Percentiles rank a stretch among this genome's conserved stretches.
phyloP scores from a whole-genome alignment of 75 land plant species.

The Cupressus sempervirens region DNA sequence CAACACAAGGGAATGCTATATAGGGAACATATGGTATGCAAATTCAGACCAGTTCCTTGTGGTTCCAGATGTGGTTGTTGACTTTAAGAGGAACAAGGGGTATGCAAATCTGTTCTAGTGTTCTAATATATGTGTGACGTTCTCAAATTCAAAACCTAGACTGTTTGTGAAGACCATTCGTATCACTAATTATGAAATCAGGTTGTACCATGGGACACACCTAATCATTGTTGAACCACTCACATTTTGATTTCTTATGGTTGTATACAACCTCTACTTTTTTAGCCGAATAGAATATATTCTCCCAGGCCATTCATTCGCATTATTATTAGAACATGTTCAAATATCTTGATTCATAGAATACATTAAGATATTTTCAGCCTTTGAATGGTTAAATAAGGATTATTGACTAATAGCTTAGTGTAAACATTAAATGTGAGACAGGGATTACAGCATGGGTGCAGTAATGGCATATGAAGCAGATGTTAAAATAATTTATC shows the following conservation, averaged over 20 bases:
- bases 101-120: too few species aligned
- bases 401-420: neutral
- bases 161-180: neutral
- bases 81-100: too few species aligned
- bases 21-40: too few species aligned
- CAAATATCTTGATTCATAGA: neutral
- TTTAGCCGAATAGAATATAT: neutral
- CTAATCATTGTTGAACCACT: neutral
- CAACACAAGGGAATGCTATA: too few species aligned
- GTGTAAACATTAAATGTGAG: neutral
- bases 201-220: too few species aligned
- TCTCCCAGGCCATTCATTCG: neutral
- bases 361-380: neutral
- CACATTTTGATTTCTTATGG: neutral
- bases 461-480: neutral
- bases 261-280: neutral
- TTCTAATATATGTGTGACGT: neutral
- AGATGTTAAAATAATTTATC: neutral
- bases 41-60: too few species aligned
- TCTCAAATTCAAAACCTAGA: neutral
- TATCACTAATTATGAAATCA: too few species aligned
- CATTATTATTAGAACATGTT: neutral
- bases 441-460: neutral
- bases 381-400: neutral
- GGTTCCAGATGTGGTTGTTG: too few species aligned